These are phyloP conservation scores for Scedosporium apiospermum DNA, from an alignment of 2,329 filamentous ascomycete genomes.

Conservation along the genomic window DNA sequence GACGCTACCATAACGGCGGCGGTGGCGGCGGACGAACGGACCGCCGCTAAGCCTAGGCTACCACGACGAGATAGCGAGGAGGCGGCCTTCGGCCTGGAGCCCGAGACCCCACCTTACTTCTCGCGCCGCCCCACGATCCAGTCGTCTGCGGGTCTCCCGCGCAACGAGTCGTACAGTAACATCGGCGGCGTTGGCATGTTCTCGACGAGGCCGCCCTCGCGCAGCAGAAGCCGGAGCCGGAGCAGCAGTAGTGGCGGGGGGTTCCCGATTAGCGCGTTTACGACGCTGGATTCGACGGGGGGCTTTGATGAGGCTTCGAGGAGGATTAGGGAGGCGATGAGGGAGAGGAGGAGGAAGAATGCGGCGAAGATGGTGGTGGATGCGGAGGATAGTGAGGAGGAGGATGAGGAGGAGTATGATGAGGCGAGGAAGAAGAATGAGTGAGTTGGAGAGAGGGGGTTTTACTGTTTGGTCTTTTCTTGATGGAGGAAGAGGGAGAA, in stretches of 20 bases:
- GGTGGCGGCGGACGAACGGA: background rate
- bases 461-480: too few species aligned
- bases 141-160: conserved; percentile 51
- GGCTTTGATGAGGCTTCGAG: conserved; percentile 74
- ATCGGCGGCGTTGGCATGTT: conserved; percentile 84
- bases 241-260: conserved; percentile 60
- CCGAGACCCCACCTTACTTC: conserved; percentile 28
- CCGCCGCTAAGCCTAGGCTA: background rate
- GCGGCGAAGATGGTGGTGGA: conserved; percentile 27
- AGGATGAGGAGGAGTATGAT: conserved; percentile 29
- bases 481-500: too few species aligned
- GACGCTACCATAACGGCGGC: conserved; percentile 10
- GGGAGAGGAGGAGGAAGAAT: conserved; percentile 47
- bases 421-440: conserved; percentile 33
- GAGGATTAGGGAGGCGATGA: conserved; percentile 80
- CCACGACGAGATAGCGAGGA: conserved; percentile 38
- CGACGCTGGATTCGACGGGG: conserved; percentile 53
- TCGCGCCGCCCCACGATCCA: conserved; percentile 41
- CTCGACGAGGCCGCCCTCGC: conserved; percentile 75
- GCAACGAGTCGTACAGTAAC: conserved; percentile 91
- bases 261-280: conserved; percentile 61
- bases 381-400: conserved; percentile 21
- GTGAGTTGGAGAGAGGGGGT: conserved; percentile 7
- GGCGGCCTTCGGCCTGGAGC: conserved; percentile 27
- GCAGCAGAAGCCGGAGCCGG: conserved; percentile 61